Evolutionary conservation across 1,284 basidiomycete species (phyloP).

Genomic region (Heliocybe sulcata): DNA sequence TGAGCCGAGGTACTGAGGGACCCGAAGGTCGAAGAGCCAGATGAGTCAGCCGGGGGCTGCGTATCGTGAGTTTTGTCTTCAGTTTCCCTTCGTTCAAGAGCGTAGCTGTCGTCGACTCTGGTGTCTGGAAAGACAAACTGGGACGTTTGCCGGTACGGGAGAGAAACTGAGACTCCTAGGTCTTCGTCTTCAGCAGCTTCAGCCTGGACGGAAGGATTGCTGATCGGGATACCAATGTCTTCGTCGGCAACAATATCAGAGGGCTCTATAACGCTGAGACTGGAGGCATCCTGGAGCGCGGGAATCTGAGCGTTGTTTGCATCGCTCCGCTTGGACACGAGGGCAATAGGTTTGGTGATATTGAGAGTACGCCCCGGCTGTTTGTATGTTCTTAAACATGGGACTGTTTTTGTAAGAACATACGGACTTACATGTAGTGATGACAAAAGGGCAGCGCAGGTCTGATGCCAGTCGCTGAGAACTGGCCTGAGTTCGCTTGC

Average conservation of each 20-base stretch:
- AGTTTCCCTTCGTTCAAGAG: too few relatives aligned
- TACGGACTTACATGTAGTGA: conserved; percentile 17
- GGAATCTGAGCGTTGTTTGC: background rate
- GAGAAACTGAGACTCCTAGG: background rate
- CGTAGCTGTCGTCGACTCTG: too few relatives aligned
- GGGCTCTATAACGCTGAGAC: background rate
- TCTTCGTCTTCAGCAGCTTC: background rate
- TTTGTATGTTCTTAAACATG: background rate
- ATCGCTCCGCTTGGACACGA: background rate
- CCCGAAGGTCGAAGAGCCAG: too few relatives aligned
- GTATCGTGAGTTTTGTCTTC: too few relatives aligned
- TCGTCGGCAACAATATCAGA: background rate
- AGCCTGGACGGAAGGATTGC: background rate
- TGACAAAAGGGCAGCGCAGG: conserved; percentile 20
- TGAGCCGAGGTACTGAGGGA: too few relatives aligned
- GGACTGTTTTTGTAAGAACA: background rate
- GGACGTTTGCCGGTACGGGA: background rate
- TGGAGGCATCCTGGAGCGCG: background rate
- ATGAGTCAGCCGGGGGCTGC: too few relatives aligned
- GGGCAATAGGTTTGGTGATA: background rate
- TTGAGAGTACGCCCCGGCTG: too few relatives aligned
- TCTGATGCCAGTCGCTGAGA: conserved; percentile 22
- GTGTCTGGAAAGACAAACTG: too few relatives aligned
- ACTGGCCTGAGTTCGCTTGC: conserved; percentile 34
- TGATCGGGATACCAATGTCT: background rate